Evolutionary conservation across 441 rosid species (phyloP).

Genomic region (Melastoma candidum): DNA sequence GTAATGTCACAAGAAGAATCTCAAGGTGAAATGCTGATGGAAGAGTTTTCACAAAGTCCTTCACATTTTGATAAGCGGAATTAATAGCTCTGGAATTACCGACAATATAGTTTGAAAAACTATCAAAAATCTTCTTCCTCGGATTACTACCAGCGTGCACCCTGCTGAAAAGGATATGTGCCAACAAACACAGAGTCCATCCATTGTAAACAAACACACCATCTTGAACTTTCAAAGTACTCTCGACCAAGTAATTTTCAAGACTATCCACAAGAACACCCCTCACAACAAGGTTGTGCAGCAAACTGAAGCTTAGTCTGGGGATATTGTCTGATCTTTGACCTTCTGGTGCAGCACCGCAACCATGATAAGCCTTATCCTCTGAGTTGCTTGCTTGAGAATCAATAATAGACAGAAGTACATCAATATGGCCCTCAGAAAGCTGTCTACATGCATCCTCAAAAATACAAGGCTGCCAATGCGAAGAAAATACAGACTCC

Average conservation of each 20-base stretch:
- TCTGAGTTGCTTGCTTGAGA: constrained; percentile 37
- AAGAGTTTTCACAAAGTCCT: constrained; percentile 64
- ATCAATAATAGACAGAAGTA: constrained; percentile 63
- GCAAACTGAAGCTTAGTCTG: constrained; percentile 67
- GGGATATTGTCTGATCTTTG: constrained; percentile 41
- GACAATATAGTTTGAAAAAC: constrained; percentile 52
- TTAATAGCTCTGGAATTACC: constrained; percentile 47
- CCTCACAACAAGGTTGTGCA: constrained; percentile 60
- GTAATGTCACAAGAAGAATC: constrained; percentile 95
- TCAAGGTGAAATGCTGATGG: constrained; percentile 91
- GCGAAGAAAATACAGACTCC: constrained; percentile 60
- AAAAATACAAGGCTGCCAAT: constrained; percentile 60
- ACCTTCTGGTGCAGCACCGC: constrained; percentile 51
- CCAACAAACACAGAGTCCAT: constrained; percentile 73
- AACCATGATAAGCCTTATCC: constrained; percentile 42
- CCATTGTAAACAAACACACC: constrained; percentile 59
- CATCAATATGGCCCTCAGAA: constrained; percentile 61
- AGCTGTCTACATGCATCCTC: constrained; percentile 73
- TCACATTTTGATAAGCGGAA: constrained; percentile 43
- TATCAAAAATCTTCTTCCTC: constrained; percentile 56
- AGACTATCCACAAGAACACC: constrained; percentile 59
- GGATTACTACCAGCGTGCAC: constrained; percentile 65
- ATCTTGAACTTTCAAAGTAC: constrained; percentile 70
- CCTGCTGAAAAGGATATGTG: constrained; percentile 61
- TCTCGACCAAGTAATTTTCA: constrained; percentile 72